Conservation (phyloP, 768 basidiomycete genomes). For the Thelephora ganbajun region DNA sequence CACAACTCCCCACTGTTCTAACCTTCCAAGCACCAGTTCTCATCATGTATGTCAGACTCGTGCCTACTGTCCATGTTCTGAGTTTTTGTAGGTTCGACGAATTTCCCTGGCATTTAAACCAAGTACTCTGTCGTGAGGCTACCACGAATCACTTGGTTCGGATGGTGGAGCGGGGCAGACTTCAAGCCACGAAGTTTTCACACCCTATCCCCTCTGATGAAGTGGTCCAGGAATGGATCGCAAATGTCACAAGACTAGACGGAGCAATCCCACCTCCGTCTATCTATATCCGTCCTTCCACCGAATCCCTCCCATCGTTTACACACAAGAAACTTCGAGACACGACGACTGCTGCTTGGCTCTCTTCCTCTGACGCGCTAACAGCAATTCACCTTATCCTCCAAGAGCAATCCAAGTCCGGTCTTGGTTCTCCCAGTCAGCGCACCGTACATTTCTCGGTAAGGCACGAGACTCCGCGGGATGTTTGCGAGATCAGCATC, state of each 20-base stretch:
- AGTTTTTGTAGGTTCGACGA: too few species aligned
- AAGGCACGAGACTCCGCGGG: slow-evolving; percentile 16
- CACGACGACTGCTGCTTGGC: slow-evolving; percentile 43
- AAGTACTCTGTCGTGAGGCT: too few species aligned
- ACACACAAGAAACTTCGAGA: slow-evolving; percentile 21
- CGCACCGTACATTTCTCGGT: background rate
- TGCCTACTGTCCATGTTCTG: too few species aligned
- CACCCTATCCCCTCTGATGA: slow-evolving; percentile 30
- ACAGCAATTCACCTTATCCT: slow-evolving; percentile 41
- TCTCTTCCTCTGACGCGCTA: slow-evolving; percentile 46
- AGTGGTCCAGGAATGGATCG: slow-evolving; percentile 36
- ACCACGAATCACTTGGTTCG: slow-evolving; percentile 36
- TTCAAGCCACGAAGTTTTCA: slow-evolving; percentile 29
- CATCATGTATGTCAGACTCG: too few species aligned
- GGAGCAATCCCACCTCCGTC: too few species aligned
- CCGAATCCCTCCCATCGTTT: slow-evolving; percentile 24
- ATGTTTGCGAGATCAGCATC: slow-evolving; percentile 36
- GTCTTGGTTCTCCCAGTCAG: background rate
- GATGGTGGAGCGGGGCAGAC: slow-evolving; percentile 47
- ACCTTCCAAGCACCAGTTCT: too few species aligned
- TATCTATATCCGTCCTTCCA: slow-evolving; percentile 23
- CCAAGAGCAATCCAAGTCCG: slow-evolving; percentile 7
- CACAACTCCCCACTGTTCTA: too few species aligned
- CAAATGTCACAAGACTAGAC: slow-evolving; percentile 20
- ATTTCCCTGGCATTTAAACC: too few species aligned